Conservation (phyloP, 73 alveolate species). For the Tetrahymena borealis region DNA sequence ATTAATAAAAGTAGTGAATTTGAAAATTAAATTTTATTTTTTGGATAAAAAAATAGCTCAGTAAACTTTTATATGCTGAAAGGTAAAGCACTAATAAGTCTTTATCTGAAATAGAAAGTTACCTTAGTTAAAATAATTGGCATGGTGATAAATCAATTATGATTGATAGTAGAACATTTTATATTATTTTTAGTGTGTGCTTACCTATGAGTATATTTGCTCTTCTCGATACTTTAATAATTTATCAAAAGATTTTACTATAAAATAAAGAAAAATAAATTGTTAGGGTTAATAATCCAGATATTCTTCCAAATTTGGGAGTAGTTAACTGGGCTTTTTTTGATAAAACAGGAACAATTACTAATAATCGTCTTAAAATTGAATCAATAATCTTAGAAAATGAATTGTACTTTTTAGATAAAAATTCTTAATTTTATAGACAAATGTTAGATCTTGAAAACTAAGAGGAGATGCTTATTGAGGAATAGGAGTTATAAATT, state of each 20-base stretch:
- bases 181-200: neutral
- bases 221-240: neutral
- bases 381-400: neutral
- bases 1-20: no score
- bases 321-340: neutral
- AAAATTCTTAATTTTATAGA: neutral
- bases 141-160: neutral
- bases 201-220: neutral
- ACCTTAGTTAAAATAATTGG: neutral
- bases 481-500: neutral
- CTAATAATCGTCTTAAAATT: neutral
- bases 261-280: neutral
- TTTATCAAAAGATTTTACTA: neutral
- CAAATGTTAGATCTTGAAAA: neutral
- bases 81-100: neutral
- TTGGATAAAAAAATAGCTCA: no score
- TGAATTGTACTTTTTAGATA: neutral
- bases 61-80: neutral
- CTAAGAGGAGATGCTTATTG: neutral
- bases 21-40: no score
- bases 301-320: neutral
- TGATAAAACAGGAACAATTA: neutral
- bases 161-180: neutral
- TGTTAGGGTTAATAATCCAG: neutral
- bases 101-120: neutral